Evolutionary conservation across 2,329 filamentous ascomycete species (phyloP).

Genomic region (Tympanopsis confertula): DNA sequence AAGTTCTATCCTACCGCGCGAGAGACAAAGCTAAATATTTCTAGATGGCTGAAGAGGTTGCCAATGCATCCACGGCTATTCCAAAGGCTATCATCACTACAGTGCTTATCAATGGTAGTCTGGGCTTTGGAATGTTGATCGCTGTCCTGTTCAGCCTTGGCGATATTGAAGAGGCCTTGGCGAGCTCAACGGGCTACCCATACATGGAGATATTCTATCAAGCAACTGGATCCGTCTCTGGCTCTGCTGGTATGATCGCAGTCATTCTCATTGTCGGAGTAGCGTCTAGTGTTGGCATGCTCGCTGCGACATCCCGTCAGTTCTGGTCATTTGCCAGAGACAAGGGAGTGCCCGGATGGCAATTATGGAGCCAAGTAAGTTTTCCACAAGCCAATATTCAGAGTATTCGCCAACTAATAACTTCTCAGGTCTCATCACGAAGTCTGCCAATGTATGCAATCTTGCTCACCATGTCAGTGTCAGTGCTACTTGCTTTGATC

Average conservation of each 20-base stretch:
- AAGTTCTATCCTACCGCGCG: conserved; percentile 2
- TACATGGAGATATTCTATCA: conserved; percentile 14
- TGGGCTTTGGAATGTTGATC: conserved; percentile 21
- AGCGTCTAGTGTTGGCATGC: conserved; percentile 15
- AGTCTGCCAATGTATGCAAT: neutral
- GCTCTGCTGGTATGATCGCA: conserved; percentile 13
- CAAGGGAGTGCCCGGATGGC: conserved; percentile 14
- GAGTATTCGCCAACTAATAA: neutral
- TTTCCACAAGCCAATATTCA: neutral
- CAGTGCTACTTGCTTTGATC: neutral
- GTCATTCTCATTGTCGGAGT: conserved; percentile 18
- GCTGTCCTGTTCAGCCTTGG: conserved; percentile 20
- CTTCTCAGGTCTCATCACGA: neutral
- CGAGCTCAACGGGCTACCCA: conserved; percentile 18
- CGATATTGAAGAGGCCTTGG: conserved; percentile 16
- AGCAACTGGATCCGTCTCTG: conserved; percentile 2
- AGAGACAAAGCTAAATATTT: neutral
- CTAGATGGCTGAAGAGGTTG: conserved; percentile 24
- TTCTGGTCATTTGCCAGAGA: conserved; percentile 23
- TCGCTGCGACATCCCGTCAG: conserved; percentile 18
- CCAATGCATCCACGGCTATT: conserved; percentile 19
- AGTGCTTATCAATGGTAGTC: conserved; percentile 18
- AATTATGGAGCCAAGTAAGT: neutral
- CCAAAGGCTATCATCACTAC: conserved; percentile 20
- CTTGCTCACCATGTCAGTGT: neutral